Percentiles rank a stretch among this genome's conserved stretches.
Evolutionary conservation across 2,329 filamentous ascomycete species (phyloP).

Genomic region (Penicillium paneum): DNA sequence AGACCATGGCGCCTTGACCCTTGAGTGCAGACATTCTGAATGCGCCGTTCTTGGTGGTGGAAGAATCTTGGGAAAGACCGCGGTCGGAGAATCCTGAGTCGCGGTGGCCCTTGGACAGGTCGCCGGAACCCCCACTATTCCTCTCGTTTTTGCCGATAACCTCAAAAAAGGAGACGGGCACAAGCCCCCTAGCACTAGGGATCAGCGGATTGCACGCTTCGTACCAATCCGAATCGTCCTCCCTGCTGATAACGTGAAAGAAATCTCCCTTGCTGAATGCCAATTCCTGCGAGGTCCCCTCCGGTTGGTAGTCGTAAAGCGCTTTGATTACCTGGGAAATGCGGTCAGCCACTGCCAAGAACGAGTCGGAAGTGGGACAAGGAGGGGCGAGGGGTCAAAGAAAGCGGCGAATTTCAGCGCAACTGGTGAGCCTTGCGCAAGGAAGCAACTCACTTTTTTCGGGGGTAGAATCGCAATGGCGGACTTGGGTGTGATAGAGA

Average conservation of each 20-base stretch:
- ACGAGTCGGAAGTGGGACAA: conserved; percentile 19
- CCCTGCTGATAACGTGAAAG: conserved; percentile 94
- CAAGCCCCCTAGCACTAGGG: conserved; percentile 78
- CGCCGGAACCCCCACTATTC: conserved; percentile 72
- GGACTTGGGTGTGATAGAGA: conserved; percentile 78
- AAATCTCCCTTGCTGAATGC: conserved; percentile 95
- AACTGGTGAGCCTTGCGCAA: neutral
- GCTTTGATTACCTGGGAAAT: conserved; percentile 82
- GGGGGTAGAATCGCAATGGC: conserved; percentile 85
- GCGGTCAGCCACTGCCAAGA: conserved; percentile 19
- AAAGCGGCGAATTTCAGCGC: neutral
- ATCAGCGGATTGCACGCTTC: conserved; percentile 94
- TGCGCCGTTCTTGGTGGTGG: conserved; percentile 22
- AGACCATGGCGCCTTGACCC: conserved; percentile 77
- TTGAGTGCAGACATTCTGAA: conserved; percentile 50
- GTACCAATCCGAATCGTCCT: conserved; percentile 95
- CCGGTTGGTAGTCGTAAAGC: conserved; percentile 84
- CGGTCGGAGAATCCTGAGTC: conserved; percentile 82
- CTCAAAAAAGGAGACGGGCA: conserved; percentile 93
- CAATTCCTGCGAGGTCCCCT: conserved; percentile 67
- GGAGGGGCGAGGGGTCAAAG: conserved; percentile 4
- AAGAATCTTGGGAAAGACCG: conserved; percentile 38
- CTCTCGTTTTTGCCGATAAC: conserved; percentile 86
- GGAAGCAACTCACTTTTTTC: conserved; percentile 68
- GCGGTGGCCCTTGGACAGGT: conserved; percentile 56